These are phyloP conservation scores for Xylaria sp. DNA, from an alignment of 2,329 filamentous ascomycete species.

Conservation along the genomic window DNA sequence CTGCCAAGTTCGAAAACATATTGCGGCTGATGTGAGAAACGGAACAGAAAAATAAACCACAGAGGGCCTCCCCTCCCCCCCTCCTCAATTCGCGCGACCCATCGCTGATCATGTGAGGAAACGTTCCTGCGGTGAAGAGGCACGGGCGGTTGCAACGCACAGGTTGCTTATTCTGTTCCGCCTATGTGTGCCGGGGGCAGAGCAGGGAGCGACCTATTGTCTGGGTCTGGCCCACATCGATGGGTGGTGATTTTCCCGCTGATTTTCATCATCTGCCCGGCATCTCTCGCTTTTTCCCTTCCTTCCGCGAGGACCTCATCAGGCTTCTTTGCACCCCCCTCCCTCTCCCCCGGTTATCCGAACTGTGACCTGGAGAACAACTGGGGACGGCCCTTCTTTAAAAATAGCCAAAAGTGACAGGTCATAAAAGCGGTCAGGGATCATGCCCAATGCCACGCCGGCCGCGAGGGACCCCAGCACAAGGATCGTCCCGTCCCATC, in stretches of 20 bases:
- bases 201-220: background rate
- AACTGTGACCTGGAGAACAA: background rate
- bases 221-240: no score
- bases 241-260: no score
- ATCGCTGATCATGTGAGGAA: constrained; percentile 1
- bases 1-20: constrained; percentile 1
- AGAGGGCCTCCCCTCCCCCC: no score
- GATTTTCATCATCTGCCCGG: no score
- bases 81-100: constrained; percentile 21
- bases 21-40: constrained; percentile 29
- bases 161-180: constrained; percentile 27
- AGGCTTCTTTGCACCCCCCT: background rate
- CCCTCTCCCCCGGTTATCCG: background rate
- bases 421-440: constrained; percentile 23
- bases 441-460: constrained; percentile 10
- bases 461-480: no score
- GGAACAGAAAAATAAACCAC: no score
- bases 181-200: constrained; percentile 2
- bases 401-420: constrained; percentile 18
- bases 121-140: constrained; percentile 23
- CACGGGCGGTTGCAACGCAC: constrained; percentile 21
- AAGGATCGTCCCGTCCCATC: constrained; percentile 25
- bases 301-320: no score
- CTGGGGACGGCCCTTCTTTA: background rate
- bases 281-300: no score